Evolutionary conservation across 2,329 filamentous ascomycete genomes (phyloP).

Genomic region (Cladosporium sp.): DNA sequence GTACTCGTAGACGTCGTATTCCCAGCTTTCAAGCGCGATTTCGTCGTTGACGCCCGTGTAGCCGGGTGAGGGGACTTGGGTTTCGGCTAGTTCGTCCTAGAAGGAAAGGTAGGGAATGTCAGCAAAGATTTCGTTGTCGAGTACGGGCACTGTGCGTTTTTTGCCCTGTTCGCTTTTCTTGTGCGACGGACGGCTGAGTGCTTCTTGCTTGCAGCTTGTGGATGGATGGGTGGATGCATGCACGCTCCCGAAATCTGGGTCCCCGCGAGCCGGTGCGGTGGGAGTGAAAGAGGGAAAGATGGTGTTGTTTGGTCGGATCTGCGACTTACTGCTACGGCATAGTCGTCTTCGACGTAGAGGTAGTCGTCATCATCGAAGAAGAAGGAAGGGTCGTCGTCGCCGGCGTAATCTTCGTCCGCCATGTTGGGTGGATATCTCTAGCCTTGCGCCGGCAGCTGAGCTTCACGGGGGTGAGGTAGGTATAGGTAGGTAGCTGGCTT

Average conservation of each 20-base stretch:
- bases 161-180: neutral
- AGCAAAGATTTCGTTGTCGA: neutral
- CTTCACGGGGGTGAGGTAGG: no score
- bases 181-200: no score
- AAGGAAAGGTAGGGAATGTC: neutral
- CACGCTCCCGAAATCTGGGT: constrained; percentile 11
- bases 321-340: constrained; percentile 32
- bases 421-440: no score
- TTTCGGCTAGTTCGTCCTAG: constrained; percentile 47
- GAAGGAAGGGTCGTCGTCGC: constrained; percentile 17
- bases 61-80: constrained; percentile 40
- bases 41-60: constrained; percentile 31
- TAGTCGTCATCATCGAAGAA: constrained; percentile 39
- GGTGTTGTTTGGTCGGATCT: no score
- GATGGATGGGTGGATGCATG: constrained; percentile 5
- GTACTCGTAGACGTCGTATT: constrained; percentile 47
- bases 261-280: neutral
- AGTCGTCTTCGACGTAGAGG: constrained; percentile 45
- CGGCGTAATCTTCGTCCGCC: constrained; percentile 36
- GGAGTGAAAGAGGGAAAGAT: neutral
- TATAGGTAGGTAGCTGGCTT: no score
- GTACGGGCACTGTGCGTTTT: neutral
- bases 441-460: no score
- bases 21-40: constrained; percentile 27
- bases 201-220: no score